Base-by-base conservation (phyloP, 2,329 filamentous ascomycete species). In the Aspergillus transmontanensis region DNA sequence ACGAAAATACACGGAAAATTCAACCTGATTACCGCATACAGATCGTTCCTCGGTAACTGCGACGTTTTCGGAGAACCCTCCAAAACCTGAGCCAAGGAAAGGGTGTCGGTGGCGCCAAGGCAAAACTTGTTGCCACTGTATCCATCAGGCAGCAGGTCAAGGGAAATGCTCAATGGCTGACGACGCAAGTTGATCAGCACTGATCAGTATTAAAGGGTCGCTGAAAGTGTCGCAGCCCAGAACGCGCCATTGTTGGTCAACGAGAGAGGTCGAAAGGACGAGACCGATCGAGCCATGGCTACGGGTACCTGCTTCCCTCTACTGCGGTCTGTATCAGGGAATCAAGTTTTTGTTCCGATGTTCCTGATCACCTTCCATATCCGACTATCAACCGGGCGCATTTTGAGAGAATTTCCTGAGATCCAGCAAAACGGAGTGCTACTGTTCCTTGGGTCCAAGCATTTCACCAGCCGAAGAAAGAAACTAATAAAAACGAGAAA, bases 161-260 rank as follows among this genome's bases (percentile, higher is more conserved):
- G 32, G 7, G 28, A 6, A 19, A 34, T 36, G 16, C 32, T 36
- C 28, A 19, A 53, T 32, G 30, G n/a, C 19, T 23, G 32, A 36
- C 19, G 43, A 54, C 30, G 51, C 51, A 21, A 54, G 48, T 23
- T 53, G 50, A 53, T 53, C 50, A 32, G 50, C 50, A 53, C 21
- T 34, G n/a, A 54, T 54, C 30, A 30, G 50, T 6, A 45, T 46
- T 54, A n/a, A 34, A 54, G 51, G 51, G 51, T 54, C 51, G 36
- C 30, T 19, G 51, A 14, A 36, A 21, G 28, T 36, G 51, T 54
- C 51, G 30, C 51, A 54, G 51, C 28, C 30, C 14, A 19, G 28
- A n/a, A 36, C 2, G 14, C 51, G 21, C 48, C 48, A 36, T 54
- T 36, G 51, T 54, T 36, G 51, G 51, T 36, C 19, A 7, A 28